Base-by-base conservation (phyloP, 345 rosid genomes). In the Isatis tinctoria region DNA sequence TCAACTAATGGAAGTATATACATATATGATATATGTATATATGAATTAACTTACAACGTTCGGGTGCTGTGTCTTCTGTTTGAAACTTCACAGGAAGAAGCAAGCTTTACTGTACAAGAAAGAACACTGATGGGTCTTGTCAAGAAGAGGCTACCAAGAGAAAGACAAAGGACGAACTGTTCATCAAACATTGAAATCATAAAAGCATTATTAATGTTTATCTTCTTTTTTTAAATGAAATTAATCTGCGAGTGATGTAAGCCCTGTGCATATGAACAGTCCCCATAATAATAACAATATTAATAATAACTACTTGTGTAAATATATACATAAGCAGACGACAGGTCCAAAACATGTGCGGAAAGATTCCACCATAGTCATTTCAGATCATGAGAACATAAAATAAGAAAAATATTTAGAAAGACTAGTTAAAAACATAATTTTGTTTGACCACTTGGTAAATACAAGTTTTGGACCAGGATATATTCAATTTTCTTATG, bases 191-290 rank as follows among this genome's bases (percentile, higher is more conserved):
- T 77, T 65, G 75, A 77, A 70, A 71, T 57, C 63, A 77, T 71
- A 65, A 72, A 70, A 62, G 49, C 62, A 68, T 51, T 60, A 41
- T 51, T 41, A 18, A 17, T 59, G 3, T 0, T 41, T 72, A 59
- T 37, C 32, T 14, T n/a, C n/a, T n/a, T n/a, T n/a, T n/a, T 54
- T 22, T 3, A 60, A 22, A 2, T 67, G 74, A 53, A 59, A 52
- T 26, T 43, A 58, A 4, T 52, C 22, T 76, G 17, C 59, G 49
- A 40, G 43, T 71, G 80, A 77, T 70, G 80, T 77, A 77, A 72
- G 77, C 76, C 73, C 69, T 77, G 80, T 59, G 69, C 73, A 48
- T 27, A 77, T 72, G 80, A 71, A 65, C 64, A 77, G 80, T 77
- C 0, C 24, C 11, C 44, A 51, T 14, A 61, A n/a, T 40, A 68